Percentiles rank a stretch among this genome's conserved stretches.
Conservation (phyloP, 306 rosid species). For the Adenanthera pavonina region DNA sequence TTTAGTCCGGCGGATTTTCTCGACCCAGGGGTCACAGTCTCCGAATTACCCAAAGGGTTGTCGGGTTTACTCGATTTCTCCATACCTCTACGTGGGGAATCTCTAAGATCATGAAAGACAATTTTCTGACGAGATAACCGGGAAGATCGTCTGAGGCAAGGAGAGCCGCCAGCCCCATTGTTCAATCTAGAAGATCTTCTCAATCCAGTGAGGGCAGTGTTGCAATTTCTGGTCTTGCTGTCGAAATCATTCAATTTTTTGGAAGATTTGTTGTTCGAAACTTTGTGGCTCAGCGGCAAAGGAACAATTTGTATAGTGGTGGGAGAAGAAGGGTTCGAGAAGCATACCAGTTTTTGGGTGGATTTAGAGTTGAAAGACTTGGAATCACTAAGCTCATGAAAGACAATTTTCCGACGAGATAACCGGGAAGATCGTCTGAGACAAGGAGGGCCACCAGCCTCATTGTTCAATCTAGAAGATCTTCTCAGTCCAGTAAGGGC, state of each 20-base stretch:
- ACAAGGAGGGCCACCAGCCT: conserved; percentile 25
- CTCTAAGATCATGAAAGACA: neutral
- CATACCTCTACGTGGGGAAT: neutral
- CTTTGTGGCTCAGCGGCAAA: conserved; percentile 9
- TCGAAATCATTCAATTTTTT: conserved; percentile 10
- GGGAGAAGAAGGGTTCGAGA: conserved; percentile 6
- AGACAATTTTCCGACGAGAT: neutral
- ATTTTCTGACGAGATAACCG: conserved; percentile 40
- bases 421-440: conserved; percentile 59
- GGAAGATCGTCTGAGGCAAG: conserved; percentile 52
- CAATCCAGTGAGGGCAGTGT: conserved; percentile 12
- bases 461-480: conserved; percentile 44
- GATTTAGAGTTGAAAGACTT: conserved; percentile 28
- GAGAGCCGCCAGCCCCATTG: conserved; percentile 31
- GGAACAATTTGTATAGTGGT: neutral
- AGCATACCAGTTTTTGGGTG: conserved; percentile 19
- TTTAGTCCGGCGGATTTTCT: conserved; percentile 28
- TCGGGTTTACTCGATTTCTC: conserved; percentile 31
- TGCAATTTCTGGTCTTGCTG: conserved; percentile 19
- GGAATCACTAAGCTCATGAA: conserved; percentile 2
- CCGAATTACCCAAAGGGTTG: neutral
- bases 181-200: conserved; percentile 45
- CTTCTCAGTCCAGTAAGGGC: conserved; percentile 31
- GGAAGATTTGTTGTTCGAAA: conserved; percentile 22
- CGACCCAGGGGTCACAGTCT: conserved; percentile 23